Evolutionary conservation across 176 grass and related monocot genomes (phyloP).

Genomic region (Aechmea fasciata): DNA sequence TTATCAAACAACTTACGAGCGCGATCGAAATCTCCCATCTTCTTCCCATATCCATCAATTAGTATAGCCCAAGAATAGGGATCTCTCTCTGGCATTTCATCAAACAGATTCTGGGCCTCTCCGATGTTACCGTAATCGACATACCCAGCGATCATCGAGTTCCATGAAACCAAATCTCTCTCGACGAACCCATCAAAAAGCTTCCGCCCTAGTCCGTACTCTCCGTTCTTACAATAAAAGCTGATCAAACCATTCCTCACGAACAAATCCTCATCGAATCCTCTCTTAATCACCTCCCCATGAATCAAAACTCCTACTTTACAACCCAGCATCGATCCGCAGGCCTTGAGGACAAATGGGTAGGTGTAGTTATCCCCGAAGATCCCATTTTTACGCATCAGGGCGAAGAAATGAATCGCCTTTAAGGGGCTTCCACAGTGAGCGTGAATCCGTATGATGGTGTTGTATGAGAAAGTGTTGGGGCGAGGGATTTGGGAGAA

Average conservation of each 20-base stretch:
- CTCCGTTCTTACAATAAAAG: conserved; percentile 42
- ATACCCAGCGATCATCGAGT: conserved; percentile 54
- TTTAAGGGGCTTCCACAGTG: not conserved
- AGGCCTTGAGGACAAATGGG: conserved; percentile 53
- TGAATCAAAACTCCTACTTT: conserved; percentile 29
- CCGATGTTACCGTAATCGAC: conserved; percentile 25
- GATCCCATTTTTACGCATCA: conserved; percentile 32
- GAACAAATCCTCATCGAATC: conserved; percentile 29
- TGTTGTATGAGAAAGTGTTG: conserved; percentile 55
- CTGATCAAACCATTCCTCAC: conserved; percentile 41
- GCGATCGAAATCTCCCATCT: conserved; percentile 26
- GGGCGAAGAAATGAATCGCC: conserved; percentile 35
- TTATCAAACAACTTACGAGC: conserved; percentile 51
- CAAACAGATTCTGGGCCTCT: conserved; percentile 44
- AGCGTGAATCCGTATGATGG: conserved; percentile 38
- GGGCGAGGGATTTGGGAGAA: conserved; percentile 16
- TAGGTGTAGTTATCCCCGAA: conserved; percentile 55
- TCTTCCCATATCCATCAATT: conserved; percentile 55
- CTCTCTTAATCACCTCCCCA: conserved; percentile 36
- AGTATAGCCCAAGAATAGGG: conserved; percentile 48
- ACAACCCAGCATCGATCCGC: conserved; percentile 18
- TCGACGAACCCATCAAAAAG: conserved; percentile 37
- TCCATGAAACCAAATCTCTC: conserved; percentile 55
- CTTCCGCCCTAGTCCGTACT: conserved; percentile 34
- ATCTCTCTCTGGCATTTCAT: conserved; percentile 45